Base-by-base conservation (phyloP, 306 rosid species). In the Vigna reflexopilosa region DNA sequence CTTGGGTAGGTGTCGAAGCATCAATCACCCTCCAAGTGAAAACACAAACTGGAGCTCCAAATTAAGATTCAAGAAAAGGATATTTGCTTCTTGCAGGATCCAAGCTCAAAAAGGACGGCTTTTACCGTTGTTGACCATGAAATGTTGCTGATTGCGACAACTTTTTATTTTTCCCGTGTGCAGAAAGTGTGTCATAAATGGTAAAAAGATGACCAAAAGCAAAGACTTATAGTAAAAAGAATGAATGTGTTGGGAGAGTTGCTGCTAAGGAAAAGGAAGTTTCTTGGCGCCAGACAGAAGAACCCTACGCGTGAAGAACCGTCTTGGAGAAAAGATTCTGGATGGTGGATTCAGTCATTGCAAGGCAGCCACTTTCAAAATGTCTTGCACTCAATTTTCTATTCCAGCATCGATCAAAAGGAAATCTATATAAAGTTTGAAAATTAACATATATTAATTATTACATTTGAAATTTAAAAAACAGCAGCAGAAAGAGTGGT, bases 11-110 rank as follows among this genome's bases (percentile, higher is more conserved):
- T 12, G 78, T 65, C 57, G 19, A 55, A 76, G 59, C 79, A 51
- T 62, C 70, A 30, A 79, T 75, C 76, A 81, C 38, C 72, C 63
- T 16, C 66, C 63, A 81, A 78, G 64, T 15, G 64, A 70, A 82
- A 65, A 84, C 19, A 7, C 65, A 44, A 24, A 63, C 45, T 36
- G 57, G 50, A 72, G 79, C 77, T 45, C 62, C 13, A 54, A 45
- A 80, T 74, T 74, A 65, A 80, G 72, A 26, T 77, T 83, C n/a
- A 48, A 38, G 45, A 67, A 73, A 78, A 7, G 73, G 49, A 81
- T 32, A 19, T 69, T 52, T 38, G 67, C 69, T 78, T 75, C 78
- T 70, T 89, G 85, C 72, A 86, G 84, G 97, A 92, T 92, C 95
- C 86, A 7, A 82, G 81, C 85, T 74, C 28, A 72, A 67, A 77